A percentile compares a stretch with the other conserved stretches of the same genome.
phyloP scores from a whole-genome alignment of 345 rosid genomes.

The Camelina sativa region DNA sequence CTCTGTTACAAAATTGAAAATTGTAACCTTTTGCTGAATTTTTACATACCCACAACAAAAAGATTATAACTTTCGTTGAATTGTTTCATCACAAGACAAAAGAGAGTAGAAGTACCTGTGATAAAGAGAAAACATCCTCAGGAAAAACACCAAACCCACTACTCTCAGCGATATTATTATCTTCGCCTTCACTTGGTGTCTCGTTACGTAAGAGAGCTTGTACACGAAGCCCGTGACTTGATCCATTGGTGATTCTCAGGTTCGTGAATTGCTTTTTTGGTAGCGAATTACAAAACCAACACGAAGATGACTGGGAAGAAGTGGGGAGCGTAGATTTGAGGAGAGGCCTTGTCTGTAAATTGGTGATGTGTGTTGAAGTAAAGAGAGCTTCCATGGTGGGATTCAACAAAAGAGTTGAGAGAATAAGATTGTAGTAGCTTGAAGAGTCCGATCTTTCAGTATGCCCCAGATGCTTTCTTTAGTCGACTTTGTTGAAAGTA shows the following conservation, averaged over 20 bases:
- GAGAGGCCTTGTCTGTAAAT: slow-evolving; percentile 49
- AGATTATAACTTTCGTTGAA: not conserved
- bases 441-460: slow-evolving; percentile 27
- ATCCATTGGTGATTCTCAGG: slow-evolving; percentile 51
- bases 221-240: slow-evolving; percentile 50
- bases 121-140: slow-evolving; percentile 52
- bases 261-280: slow-evolving; percentile 47
- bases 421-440: slow-evolving; percentile 8
- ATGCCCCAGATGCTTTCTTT: slow-evolving; percentile 21
- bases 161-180: slow-evolving; percentile 44
- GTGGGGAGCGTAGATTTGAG: slow-evolving; percentile 35
- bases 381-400: slow-evolving; percentile 67
- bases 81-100: not conserved
- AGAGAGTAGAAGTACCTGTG: slow-evolving; percentile 51
- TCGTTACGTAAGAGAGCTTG: slow-evolving; percentile 50
- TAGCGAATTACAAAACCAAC: slow-evolving; percentile 39
- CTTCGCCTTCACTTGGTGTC: slow-evolving; percentile 54
- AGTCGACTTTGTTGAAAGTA: slow-evolving; percentile 23
- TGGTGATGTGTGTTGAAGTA: slow-evolving; percentile 48
- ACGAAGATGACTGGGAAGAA: slow-evolving; percentile 47
- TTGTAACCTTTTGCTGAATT: not conserved
- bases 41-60: slow-evolving; percentile 3
- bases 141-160: slow-evolving; percentile 52
- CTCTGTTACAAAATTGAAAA: slow-evolving; percentile 5
- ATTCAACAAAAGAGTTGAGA: slow-evolving; percentile 4